Evolutionary conservation across 1,284 basidiomycete genomes (phyloP).

Genomic region (Ustilago nuda): DNA sequence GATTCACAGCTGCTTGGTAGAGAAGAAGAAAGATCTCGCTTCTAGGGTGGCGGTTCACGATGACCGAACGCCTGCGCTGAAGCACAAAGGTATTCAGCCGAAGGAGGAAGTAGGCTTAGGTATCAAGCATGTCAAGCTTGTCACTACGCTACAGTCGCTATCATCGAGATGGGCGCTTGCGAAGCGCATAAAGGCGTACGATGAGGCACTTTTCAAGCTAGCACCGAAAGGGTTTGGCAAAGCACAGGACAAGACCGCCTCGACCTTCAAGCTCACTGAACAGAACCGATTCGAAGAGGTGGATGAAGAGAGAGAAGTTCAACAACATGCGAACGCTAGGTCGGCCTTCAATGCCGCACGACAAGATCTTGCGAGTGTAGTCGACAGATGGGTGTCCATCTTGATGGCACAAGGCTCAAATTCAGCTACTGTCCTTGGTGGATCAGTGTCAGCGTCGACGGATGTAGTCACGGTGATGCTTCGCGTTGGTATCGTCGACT

Average conservation of each 20-base stretch:
- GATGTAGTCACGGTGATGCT: conserved; percentile 43
- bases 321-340: conserved; percentile 12
- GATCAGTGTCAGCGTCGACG: conserved; percentile 12
- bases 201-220: conserved; percentile 21
- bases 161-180: conserved; percentile 40
- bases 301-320: conserved; percentile 29
- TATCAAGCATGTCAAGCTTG: conserved; percentile 43
- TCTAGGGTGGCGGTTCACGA: conserved; percentile 25
- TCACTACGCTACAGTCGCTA: conserved; percentile 41
- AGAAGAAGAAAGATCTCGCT: conserved; percentile 32
- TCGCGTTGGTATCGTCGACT: conserved; percentile 44
- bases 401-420: conserved; percentile 7
- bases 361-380: conserved; percentile 14
- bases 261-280: conserved; percentile 16
- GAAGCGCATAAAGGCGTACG: conserved; percentile 32
- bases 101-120: conserved; percentile 49
- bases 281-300: conserved; percentile 47
- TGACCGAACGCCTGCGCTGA: conserved; percentile 9
- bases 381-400: conserved; percentile 20
- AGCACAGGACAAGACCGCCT: conserved; percentile 1
- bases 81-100: conserved; percentile 26
- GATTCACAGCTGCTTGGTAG: conserved; percentile 24
- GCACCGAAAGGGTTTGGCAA: conserved; percentile 22
- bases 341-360: conserved; percentile 19
- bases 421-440: neutral